Base-by-base conservation (phyloP, 345 rosid species). In the Theobroma cacao region DNA sequence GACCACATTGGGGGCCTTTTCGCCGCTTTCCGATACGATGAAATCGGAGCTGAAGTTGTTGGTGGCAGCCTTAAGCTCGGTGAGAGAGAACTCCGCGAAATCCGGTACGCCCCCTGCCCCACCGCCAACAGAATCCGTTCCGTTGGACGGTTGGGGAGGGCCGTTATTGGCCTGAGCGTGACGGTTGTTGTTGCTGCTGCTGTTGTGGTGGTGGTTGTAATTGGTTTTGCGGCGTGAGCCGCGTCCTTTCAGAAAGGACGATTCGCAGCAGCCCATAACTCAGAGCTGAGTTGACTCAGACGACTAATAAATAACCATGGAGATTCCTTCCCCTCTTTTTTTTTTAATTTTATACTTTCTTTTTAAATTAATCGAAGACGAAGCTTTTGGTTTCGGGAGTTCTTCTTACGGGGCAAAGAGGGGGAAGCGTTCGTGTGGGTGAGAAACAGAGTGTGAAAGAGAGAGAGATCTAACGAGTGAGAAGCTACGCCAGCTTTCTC, bases 11-110 rank as follows among this genome's bases (percentile, higher is more conserved):
- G 94, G 90, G n/a, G 92, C 89, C 82, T 90, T 92, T 36, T 89
- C 97, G 14, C 94, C 90, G 82, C 90, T 83, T 86, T 86, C 94
- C 2, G 97, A 95, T 0, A 93, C 90, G 78, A 95, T 87, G 24
- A 81, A 84, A 60, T 95, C 92, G 70, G 91, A 28, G 89, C 89
- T 82, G 83, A 93, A 95, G 85, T 92, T 88, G 79, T 89, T 88
- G 31, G 99, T 95, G 26, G 99, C 99, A 18, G 91, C 86, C 78
- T 86, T 91, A 33, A 95, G 90, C 79, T 91, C 99, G 22, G 89
- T 81, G 4, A 88, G 84, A 0, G 94, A 89, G 87, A 90, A 95
- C 93, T 91, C 97, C 11, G 82, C 74, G 80, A 95, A 86, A 72
- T 80, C 81, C 2, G 85, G 86, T 11, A 79, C 79, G 71, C 74